Percentiles rank a stretch among this genome's conserved stretches.
Conservation (phyloP, 1,284 basidiomycete genomes). For the Agaricales sp. region DNA sequence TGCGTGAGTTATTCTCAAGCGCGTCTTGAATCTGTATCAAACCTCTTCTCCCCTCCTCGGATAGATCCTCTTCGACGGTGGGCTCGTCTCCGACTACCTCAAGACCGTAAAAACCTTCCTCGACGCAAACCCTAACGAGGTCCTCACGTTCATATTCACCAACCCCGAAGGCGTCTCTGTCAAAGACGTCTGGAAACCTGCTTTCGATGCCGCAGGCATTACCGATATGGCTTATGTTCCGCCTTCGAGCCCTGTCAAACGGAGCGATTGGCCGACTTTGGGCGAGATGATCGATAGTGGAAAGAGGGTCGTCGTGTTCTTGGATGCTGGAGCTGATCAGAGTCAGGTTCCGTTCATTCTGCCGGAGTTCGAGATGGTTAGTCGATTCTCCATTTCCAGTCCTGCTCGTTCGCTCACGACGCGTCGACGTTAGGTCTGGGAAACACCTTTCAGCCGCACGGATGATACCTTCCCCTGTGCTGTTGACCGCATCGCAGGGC, state of each 20-base stretch:
- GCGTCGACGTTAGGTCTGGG: slow-evolving; percentile 47
- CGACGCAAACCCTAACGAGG: slow-evolving; percentile 75
- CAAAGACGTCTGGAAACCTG: slow-evolving; percentile 38
- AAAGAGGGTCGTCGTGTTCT: slow-evolving; percentile 74
- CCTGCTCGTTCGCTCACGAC: neutral
- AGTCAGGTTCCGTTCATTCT: slow-evolving; percentile 51
- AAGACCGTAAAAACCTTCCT: slow-evolving; percentile 76
- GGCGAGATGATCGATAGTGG: slow-evolving; percentile 71
- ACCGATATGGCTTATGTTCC: slow-evolving; percentile 69
- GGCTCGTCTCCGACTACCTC: slow-evolving; percentile 67
- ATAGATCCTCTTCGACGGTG: slow-evolving; percentile 67
- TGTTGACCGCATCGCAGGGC: slow-evolving; percentile 51
- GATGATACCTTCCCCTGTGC: slow-evolving; percentile 57
- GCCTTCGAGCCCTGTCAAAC: slow-evolving; percentile 38
- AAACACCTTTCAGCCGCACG: slow-evolving; percentile 61
- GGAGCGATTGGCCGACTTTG: slow-evolving; percentile 77
- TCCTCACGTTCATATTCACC: slow-evolving; percentile 62
- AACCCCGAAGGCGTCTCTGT: slow-evolving; percentile 47
- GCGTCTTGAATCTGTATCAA: slow-evolving; percentile 54
- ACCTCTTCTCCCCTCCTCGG: too few relatives aligned
- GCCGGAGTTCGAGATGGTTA: slow-evolving; percentile 49
- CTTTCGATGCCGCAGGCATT: slow-evolving; percentile 57
- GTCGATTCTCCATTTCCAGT: slow-evolving; percentile 5
- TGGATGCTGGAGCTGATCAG: slow-evolving; percentile 50
- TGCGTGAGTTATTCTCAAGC: too few relatives aligned